phyloP scores from a whole-genome alignment of 2,329 filamentous ascomycete species.

The Paecilomyces formosus region DNA sequence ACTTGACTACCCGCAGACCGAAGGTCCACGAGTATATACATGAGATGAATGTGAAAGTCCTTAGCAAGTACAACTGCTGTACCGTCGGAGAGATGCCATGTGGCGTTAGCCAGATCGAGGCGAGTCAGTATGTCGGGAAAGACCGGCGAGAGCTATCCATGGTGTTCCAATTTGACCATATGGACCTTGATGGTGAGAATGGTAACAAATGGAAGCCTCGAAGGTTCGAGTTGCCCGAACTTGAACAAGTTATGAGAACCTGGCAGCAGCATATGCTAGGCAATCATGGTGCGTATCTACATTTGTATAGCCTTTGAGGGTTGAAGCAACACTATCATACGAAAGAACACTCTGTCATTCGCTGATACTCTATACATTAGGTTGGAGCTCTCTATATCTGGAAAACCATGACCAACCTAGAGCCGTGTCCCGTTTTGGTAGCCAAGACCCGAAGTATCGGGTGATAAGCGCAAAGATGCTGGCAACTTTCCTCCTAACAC shows the following conservation, averaged over 20 bases:
- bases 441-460: constrained; percentile 40
- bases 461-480: constrained; percentile 47
- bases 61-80: constrained; percentile 30
- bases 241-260: constrained; percentile 6
- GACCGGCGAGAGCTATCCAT: constrained; percentile 55
- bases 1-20: constrained; percentile 14
- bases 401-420: constrained; percentile 59
- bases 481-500: constrained; percentile 39
- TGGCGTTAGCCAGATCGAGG: constrained; percentile 48
- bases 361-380: constrained; percentile 15
- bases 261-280: constrained; percentile 14
- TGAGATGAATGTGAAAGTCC: constrained; percentile 26
- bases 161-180: constrained; percentile 48
- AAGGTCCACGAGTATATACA: constrained; percentile 30
- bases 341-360: neutral
- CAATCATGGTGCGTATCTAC: constrained; percentile 6
- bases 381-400: constrained; percentile 54
- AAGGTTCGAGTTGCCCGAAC: constrained; percentile 9
- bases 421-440: constrained; percentile 47
- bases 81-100: constrained; percentile 37
- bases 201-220: constrained; percentile 16
- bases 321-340: neutral
- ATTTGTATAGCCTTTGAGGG: neutral
- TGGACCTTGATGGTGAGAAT: constrained; percentile 11
- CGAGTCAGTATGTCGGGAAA: constrained; percentile 53